These are phyloP conservation scores for Penicillium sp. DNA, from an alignment of 2,329 filamentous ascomycete genomes.

Conservation along the genomic window DNA sequence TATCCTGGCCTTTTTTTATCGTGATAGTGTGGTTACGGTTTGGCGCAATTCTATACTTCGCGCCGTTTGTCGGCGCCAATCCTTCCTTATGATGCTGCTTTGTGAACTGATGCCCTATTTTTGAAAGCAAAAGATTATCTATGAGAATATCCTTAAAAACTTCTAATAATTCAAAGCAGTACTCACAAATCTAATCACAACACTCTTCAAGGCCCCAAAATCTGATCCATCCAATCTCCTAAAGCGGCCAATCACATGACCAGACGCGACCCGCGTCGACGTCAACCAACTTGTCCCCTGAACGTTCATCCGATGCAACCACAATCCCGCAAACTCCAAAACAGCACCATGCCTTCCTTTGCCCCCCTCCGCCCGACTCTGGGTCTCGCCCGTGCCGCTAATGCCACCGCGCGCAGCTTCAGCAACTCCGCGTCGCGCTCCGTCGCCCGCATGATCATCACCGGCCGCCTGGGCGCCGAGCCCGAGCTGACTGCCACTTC, in stretches of 20 bases:
- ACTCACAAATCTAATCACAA: not conserved
- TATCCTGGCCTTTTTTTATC: not conserved
- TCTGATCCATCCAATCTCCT: not conserved
- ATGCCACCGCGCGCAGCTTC: constrained; percentile 64
- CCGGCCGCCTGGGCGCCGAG: constrained; percentile 77
- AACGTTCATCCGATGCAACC: not conserved
- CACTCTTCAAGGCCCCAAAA: not conserved
- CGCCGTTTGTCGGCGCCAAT: not conserved
- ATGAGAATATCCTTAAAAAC: too few relatives aligned
- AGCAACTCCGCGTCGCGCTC: constrained; percentile 61
- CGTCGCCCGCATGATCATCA: constrained; percentile 77
- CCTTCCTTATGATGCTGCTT: not conserved
- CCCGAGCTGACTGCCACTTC: constrained; percentile 73
- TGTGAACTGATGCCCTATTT: too few relatives aligned
- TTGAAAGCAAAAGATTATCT: too few relatives aligned
- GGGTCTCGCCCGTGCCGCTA: constrained; percentile 43
- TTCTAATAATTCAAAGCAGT: not conserved
- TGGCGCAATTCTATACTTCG: not conserved
- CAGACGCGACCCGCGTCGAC: constrained; percentile 3
- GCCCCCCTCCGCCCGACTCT: constrained; percentile 52
- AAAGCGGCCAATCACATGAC: constrained; percentile 5
- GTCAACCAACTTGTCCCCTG: not conserved
- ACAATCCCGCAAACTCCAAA: not conserved
- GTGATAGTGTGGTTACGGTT: not conserved
- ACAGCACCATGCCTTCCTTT: constrained; percentile 42